Evolutionary conservation across 1,139 yeast species (phyloP), one percentile per base, ranked within the genome.

Genomic region (Yamadazyma friedrichii): DNA sequence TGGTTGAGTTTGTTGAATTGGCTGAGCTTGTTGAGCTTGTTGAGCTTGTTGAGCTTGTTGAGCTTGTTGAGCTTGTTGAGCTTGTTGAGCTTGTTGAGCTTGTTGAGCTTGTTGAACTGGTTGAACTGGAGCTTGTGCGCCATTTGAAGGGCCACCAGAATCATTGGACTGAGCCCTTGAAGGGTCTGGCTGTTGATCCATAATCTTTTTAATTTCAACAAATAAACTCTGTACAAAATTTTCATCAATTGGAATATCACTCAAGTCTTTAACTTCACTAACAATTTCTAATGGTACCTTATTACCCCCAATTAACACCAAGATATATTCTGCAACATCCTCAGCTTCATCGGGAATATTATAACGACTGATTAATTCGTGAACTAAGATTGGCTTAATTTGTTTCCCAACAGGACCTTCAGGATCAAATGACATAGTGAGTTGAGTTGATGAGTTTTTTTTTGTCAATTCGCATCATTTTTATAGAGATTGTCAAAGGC

Each of bases 291-390:
- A 72, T 9, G 82, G 76, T 5, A 81, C 65, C 56, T 86, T 83
- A 51, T 83, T 80, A 53, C 86, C 86, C 22, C 84, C 81, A 44
- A 88, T 81, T 65, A 88, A 70, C 43, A 86, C 76, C 16, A 83
- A 76, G 45, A 88, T 80, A 57, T 80, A 88, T 57, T 88, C 95
- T 12, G 96, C 88, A 32, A 86, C 84, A 56, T 84, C 88, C 35
- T 71, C 79, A 26, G 88, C 81, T 57, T 88, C 95, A 46, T 85
- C 95, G 6, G 59, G 59, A 16, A 63, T 58, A 35, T 44, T 48
- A 44, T 53, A 71, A 42, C 68, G 61, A 42, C 58, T 64, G 38
- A 57, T 58, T 42, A 72, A 57, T 52, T 72, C 77, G 33, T 61
- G 63, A 15, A 61, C 57, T 45, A 71, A 58, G 40, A 65, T 60